phyloP scores from a whole-genome alignment of 768 basidiomycete genomes.

The Galerina marginata region DNA sequence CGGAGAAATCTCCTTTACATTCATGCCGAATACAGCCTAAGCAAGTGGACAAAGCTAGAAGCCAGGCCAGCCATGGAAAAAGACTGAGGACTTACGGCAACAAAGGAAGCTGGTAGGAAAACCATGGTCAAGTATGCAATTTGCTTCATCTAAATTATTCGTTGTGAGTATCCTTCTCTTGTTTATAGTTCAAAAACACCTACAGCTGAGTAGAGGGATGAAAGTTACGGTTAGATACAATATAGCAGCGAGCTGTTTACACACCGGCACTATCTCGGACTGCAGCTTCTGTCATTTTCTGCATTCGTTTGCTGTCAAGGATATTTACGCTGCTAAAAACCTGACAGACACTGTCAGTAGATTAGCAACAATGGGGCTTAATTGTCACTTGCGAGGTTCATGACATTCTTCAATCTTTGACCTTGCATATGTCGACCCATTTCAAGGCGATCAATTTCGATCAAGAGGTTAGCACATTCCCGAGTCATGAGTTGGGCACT shows the following conservation, averaged over 20 bases:
- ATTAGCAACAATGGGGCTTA: background rate
- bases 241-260: background rate
- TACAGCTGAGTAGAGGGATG: slow-evolving; percentile 11
- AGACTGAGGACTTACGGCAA: slow-evolving; percentile 30
- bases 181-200: background rate
- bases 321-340: slow-evolving; percentile 54
- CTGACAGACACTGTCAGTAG: slow-evolving; percentile 23
- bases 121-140: slow-evolving; percentile 60
- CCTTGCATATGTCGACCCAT: slow-evolving; percentile 46
- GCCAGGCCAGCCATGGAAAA: background rate
- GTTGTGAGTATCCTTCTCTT: too few relatives aligned
- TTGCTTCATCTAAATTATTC: slow-evolving; percentile 40
- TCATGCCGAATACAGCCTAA: slow-evolving; percentile 46
- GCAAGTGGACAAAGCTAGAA: background rate
- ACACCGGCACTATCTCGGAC: slow-evolving; percentile 36
- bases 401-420: slow-evolving; percentile 51
- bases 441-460: slow-evolving; percentile 57
- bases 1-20: slow-evolving; percentile 42
- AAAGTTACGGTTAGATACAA: background rate
- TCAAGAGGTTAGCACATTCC: slow-evolving; percentile 53
- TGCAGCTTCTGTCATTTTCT: slow-evolving; percentile 44
- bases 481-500: slow-evolving; percentile 35
- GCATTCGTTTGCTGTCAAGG: slow-evolving; percentile 48
- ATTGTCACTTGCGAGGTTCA: slow-evolving; percentile 42
- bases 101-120: slow-evolving; percentile 56